A percentile compares a stretch with the other conserved stretches of the same genome.
Conservation (phyloP, 768 basidiomycete species). For the Phaeotremella skinneri region DNA sequence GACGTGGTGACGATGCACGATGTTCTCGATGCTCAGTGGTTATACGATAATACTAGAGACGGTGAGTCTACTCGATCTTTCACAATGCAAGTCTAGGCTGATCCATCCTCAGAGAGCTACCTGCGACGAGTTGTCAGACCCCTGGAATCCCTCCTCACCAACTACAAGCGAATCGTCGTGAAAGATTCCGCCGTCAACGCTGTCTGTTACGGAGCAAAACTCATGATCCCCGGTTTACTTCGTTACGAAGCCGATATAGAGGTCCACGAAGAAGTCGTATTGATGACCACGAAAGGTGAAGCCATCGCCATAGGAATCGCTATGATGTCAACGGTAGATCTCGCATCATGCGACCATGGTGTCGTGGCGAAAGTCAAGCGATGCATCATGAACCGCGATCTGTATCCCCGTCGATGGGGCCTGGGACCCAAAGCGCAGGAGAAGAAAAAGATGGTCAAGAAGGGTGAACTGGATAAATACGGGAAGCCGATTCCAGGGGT, state of each 20-base stretch:
- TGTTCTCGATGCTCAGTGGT: constrained; percentile 97
- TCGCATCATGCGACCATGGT: constrained; percentile 96
- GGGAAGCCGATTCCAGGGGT: constrained; percentile 82
- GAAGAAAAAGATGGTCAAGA: constrained; percentile 98
- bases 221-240: constrained; percentile 97
- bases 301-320: constrained; percentile 92
- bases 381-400: constrained; percentile 98
- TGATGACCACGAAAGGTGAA: constrained; percentile 99
- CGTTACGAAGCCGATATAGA: constrained; percentile 93
- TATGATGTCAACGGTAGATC: constrained; percentile 97
- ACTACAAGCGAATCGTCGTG: constrained; percentile 98
- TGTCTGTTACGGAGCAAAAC: constrained; percentile 97
- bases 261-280: constrained; percentile 88
- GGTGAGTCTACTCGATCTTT: constrained; percentile 56
- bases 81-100: background rate
- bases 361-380: constrained; percentile 99
- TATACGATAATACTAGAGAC: constrained; percentile 95
- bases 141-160: constrained; percentile 85
- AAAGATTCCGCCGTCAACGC: constrained; percentile 99
- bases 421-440: constrained; percentile 94
- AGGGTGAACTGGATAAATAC: constrained; percentile 93
- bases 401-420: constrained; percentile 97
- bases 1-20: constrained; percentile 99
- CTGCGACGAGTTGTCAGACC: constrained; percentile 91
- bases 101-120: constrained; percentile 73